These are phyloP conservation scores for Phlyctochytrium arcticum DNA, from an alignment of 192 early-diverging fungal species.

Conservation along the genomic window DNA sequence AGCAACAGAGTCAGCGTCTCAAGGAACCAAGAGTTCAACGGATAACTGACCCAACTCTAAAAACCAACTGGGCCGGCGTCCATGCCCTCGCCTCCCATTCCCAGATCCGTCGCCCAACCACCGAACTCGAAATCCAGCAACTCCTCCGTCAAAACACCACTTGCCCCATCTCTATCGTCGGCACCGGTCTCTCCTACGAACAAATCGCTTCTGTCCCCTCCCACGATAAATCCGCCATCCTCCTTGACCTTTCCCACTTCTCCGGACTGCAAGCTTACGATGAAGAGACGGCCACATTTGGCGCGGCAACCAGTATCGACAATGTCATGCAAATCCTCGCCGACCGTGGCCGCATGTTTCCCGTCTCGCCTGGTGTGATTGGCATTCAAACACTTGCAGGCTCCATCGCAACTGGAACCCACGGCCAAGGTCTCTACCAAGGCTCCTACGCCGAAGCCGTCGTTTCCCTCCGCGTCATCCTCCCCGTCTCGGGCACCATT, in stretches of 20 bases:
- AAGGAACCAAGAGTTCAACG: too few species aligned
- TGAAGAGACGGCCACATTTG: conserved; percentile 21
- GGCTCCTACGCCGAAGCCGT: conserved; percentile 26
- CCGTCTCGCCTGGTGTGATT: conserved; percentile 31
- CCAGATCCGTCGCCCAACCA: conserved; percentile 10
- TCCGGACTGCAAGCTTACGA: neutral
- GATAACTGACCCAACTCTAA: too few species aligned
- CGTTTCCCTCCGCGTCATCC: conserved; percentile 16
- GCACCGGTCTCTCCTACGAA: conserved; percentile 23
- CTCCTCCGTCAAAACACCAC: neutral
- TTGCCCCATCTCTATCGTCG: conserved; percentile 5
- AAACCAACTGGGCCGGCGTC: conserved; percentile 30
- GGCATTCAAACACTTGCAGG: conserved; percentile 36
- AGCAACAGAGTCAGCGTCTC: too few species aligned
- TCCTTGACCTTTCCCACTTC: conserved; percentile 17
- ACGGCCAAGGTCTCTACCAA: conserved; percentile 33
- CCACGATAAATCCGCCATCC: conserved; percentile 8
- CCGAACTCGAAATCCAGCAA: conserved; percentile 2
- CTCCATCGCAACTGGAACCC: conserved; percentile 39
- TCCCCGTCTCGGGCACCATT: conserved; percentile 13
- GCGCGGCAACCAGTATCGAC: conserved; percentile 27
- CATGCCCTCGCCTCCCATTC: conserved; percentile 4
- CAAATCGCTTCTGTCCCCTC: neutral
- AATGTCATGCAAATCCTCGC: conserved; percentile 15
- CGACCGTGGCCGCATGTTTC: conserved; percentile 18